These are phyloP conservation scores for Boletus reticulatus DNA, from an alignment of 768 basidiomycete species.

Conservation along the genomic window DNA sequence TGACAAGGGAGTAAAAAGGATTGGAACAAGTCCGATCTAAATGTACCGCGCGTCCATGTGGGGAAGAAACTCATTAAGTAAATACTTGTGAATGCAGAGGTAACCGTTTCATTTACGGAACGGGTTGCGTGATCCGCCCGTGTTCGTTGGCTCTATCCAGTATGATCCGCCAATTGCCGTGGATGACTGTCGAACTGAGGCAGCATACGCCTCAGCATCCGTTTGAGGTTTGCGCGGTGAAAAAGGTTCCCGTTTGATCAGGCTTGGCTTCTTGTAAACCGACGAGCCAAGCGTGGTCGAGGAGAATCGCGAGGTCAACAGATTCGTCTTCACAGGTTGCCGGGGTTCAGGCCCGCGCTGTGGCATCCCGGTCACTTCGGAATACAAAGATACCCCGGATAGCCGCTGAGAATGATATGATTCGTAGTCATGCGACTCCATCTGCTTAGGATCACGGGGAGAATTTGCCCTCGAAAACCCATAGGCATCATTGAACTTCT, in stretches of 20 bases:
- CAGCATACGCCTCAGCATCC: constrained; percentile 61
- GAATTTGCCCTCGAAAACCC: constrained; percentile 44
- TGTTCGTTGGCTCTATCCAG: constrained; percentile 41
- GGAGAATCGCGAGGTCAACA: constrained; percentile 48
- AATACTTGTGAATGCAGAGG: constrained; percentile 4
- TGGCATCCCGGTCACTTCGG: constrained; percentile 64
- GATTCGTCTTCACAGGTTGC: constrained; percentile 57
- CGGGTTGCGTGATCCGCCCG: constrained; percentile 52
- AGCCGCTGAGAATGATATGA: constrained; percentile 32
- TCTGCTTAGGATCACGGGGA: constrained; percentile 28
- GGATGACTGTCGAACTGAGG: constrained; percentile 40
- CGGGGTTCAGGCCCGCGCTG: constrained; percentile 66
- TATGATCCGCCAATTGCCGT: constrained; percentile 35
- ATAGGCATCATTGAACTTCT: constrained; percentile 49
- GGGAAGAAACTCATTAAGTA: constrained; percentile 9
- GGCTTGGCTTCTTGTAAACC: constrained; percentile 30
- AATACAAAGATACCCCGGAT: constrained; percentile 60
- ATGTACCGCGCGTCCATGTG: constrained; percentile 25
- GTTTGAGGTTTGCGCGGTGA: constrained; percentile 36
- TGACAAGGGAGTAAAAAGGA: constrained; percentile 3
- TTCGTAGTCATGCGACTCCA: constrained; percentile 18
- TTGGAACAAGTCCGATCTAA: constrained; percentile 18
- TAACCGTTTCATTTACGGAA: constrained; percentile 42
- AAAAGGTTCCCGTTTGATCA: constrained; percentile 25
- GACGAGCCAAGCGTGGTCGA: constrained; percentile 43